Evolutionary conservation across 495 filamentous ascomycete species (phyloP), one percentile per base, ranked within the genome.

Genomic region (Penicillium riverlandense): DNA sequence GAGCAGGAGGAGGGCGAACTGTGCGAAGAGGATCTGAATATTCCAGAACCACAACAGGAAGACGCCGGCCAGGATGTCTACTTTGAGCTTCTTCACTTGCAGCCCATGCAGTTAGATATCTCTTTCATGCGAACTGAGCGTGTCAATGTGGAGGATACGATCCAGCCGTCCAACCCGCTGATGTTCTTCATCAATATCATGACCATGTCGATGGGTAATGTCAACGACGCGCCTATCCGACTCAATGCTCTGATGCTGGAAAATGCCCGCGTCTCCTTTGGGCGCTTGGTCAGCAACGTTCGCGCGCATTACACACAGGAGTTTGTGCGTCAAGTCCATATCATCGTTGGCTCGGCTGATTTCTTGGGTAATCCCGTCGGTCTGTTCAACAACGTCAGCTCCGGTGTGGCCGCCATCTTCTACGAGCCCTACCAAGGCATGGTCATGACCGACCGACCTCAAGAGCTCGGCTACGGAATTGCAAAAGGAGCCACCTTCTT

Each of bases 361-460:
- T 96, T 98, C 76, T 74, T 98, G n/a, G 92, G 92, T 30, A 98
- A 98, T 57, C 92, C 92, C 0, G 92, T 98, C 33, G 92, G 92
- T 33, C 74, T 98, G 33, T 98, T 98, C 78, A 97, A 95, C 69
- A 98, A 91, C 53, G 83, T 98, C 68, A 94, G 88, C 63, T 96
- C 92, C 32, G 92, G 92, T 40, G 86, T 98, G 30, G 87, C 87
- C 14, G 92, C 94, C 54, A 96, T 98, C 54, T 98, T 98, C 72
- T 98, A 98, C 67, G 92, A 97, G 59, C 92, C 92, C 13, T 96
- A 96, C 61, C 92, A 98, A 71, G 92, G 92, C 22, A 76, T 98
- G 43, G 91, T 96, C 58, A 90, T 91, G 83, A 94, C 90, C 0
- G 94, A 98, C 57, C 75, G 84, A 40, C 92, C 92, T 13, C 89